Evolutionary conservation across 2,329 filamentous ascomycete genomes (phyloP), one percentile per base, ranked within the genome.

Genomic region (Fusarium tupiense): DNA sequence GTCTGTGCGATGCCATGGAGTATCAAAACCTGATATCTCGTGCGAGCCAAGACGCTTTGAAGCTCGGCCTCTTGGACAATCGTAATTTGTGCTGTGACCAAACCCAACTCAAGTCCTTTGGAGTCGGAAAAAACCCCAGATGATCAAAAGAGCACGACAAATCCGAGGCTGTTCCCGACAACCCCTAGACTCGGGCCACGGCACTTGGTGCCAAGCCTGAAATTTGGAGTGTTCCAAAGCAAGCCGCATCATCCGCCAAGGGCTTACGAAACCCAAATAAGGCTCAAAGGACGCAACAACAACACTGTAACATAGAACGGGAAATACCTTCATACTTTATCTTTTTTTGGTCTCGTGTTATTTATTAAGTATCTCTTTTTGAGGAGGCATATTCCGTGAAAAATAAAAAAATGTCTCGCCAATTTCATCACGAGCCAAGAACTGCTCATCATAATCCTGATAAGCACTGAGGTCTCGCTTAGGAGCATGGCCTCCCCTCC

Each of bases 241-340:
- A 71, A 80, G 76, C 77, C 77, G 78, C 74, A 78, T 74, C 78
- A 77, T 77, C 77, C 77, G 77, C 74, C 64, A 59, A 61, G 46
- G 46, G 29, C 38, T 54, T 54, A 67, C 61, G 43, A 65, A 67
- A 47, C 49, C 61, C 60, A 70, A 61, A 62, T 46, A 67, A 64
- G 44, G 66, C 57, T 47, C 41, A 24, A 19, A 52, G 35, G 43
- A 61, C 40, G 40, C 46, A 67, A 52, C 33, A 52, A 53, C 19
- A 50, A 37, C 24, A 9, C 29, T 17, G 47, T 29, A 43, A 53
- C 49, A 33, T 33, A 16, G 38, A 52, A 26, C 20, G 49, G 58
- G 19, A 50, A 50, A 40, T 69, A 19, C 35, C 54, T 12, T 29
- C 24, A 29, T 38, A 33, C 26, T 29, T 40, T 43, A 33, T 37